Evolutionary conservation across 2,329 filamentous ascomycete genomes (phyloP), one percentile per base, ranked within the genome.

Genomic region (Hypoxylon sp.): DNA sequence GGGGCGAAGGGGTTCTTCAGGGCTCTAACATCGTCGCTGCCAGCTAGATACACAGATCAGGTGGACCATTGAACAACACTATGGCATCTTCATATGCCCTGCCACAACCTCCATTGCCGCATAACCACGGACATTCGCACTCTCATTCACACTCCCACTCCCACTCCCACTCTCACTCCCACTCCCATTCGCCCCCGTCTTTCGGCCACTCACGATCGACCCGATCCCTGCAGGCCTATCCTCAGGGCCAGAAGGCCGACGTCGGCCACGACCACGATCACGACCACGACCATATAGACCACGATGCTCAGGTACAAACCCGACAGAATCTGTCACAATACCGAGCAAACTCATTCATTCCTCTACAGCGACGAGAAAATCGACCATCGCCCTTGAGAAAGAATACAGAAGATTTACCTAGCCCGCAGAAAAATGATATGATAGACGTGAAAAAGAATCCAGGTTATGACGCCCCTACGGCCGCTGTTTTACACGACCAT

Each of bases 21-120:
- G 54, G 50, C 53, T 57, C 51, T 35, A 42, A 59, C 29, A 59
- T 46, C 24, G 19, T 44, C 46, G 46, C 22, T 47, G n/a, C 35
- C 29, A 47, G 46, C 19, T 39, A 54, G 33, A 42, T 42, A 53
- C 53, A 58, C 26, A 50, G 22, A 14, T 48, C 37, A 57, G 37
- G 37, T 26, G 37, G 50, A 56, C 39, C 48, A 51, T 55, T 58
- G 26, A 51, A 3, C 56, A 47, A 59, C 51, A 78, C 64, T 63
- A 86, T 86, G 84, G 82, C 84, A 66, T 84, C 86, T 39, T 84
- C 86, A 22, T 88, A 87, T 75, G 81, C 83, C 56, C 77, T 88
- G 60, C 86, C 86, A n/a, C 82, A 84, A 37, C 81, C 85, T 37
- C 80, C 84, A 42, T 77, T 86, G 50, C 82, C 84, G 57, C 84